These are phyloP conservation scores for Tetratostichococcus sp. DNA, from an alignment of 139 green algal genomes.

Conservation along the genomic window DNA sequence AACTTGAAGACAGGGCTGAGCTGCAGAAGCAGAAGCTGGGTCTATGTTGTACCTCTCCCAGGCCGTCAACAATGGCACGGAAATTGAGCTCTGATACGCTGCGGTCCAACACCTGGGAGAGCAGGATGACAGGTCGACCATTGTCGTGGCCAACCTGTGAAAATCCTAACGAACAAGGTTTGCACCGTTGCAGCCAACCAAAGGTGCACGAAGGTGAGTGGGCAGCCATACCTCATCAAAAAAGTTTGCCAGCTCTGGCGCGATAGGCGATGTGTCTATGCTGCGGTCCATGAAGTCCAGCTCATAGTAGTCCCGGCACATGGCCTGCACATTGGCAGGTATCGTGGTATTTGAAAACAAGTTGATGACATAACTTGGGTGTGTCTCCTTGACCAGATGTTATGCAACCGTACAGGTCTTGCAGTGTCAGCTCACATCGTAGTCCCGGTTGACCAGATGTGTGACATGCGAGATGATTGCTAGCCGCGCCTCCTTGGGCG, in stretches of 20 bases:
- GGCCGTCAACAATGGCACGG: constrained; percentile 91
- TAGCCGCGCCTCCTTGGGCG: constrained; percentile 43
- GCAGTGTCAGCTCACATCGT: constrained; percentile 9
- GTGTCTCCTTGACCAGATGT: too few species aligned
- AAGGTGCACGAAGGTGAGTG: too few species aligned
- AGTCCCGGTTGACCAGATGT: constrained; percentile 91
- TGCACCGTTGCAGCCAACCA: too few species aligned
- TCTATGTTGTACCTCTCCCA: constrained; percentile 87
- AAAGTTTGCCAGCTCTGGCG: constrained; percentile 85
- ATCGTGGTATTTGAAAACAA: too few species aligned
- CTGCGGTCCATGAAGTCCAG: constrained; percentile 42
- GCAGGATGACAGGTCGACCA: too few species aligned
- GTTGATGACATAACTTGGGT: too few species aligned
- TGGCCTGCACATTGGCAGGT: constrained; percentile 10
- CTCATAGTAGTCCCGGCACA: constrained; percentile 31
- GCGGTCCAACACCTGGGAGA: constrained; percentile 53
- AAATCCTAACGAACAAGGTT: too few species aligned
- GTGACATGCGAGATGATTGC: constrained; percentile 95
- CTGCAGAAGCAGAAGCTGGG: too few species aligned
- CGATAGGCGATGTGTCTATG: constrained; percentile 94
- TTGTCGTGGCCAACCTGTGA: too few species aligned
- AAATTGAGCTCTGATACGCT: constrained; percentile 89
- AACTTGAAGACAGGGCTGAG: too few species aligned
- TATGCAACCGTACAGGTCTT: too few species aligned
- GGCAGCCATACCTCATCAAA: constrained; percentile 82